phyloP scores from a whole-genome alignment of 176 grass and related monocot species.

The Dendrocalamus sinicus region DNA sequence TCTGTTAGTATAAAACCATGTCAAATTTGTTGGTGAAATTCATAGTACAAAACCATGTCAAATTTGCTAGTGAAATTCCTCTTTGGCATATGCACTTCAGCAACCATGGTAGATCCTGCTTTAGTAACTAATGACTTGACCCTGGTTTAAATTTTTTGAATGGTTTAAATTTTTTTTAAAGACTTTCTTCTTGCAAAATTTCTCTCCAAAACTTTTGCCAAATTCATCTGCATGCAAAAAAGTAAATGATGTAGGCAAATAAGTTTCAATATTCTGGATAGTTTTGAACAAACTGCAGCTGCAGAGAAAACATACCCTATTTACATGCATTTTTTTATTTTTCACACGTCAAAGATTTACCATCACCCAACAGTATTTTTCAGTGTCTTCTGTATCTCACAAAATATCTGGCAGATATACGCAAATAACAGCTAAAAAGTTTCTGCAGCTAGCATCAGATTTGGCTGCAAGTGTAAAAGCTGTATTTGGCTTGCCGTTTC shows the following conservation, averaged over 20 bases:
- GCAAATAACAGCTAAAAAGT: not conserved
- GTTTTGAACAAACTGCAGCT: not conserved
- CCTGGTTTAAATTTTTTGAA: not conserved
- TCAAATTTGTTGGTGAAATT: not conserved
- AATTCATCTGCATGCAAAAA: not conserved
- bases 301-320: not conserved
- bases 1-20: not conserved
- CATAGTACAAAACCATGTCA: not conserved
- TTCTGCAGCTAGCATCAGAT: not conserved
- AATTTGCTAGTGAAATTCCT: not conserved
- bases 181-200: not conserved
- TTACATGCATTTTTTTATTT: not conserved
- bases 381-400: not conserved
- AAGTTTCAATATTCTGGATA: not conserved
- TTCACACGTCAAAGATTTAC: not conserved
- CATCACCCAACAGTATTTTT: not conserved
- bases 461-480: not conserved
- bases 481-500: slow-evolving; percentile 1
- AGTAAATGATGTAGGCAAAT: not conserved
- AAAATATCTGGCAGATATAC: not conserved
- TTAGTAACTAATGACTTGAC: not conserved
- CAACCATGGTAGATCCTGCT: not conserved
- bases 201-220: not conserved
- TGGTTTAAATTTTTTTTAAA: not conserved
- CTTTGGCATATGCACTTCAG: not conserved